Base-by-base conservation (phyloP, 129 eudicot genomes). In the Pittosporum tobira region DNA sequence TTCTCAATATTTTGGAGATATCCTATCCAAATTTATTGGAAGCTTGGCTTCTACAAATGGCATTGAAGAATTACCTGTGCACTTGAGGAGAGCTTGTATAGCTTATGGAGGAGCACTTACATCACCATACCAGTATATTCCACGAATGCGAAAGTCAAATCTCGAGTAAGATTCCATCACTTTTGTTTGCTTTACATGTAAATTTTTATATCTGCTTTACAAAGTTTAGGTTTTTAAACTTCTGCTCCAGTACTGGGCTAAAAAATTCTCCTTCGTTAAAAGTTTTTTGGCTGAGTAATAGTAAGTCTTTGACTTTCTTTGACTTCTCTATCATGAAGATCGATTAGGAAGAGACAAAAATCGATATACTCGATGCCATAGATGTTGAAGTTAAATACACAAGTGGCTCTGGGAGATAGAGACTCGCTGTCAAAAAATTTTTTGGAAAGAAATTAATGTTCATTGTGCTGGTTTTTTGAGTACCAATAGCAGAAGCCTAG, bases 1-100 rank as follows among this genome's bases (percentile, higher is more conserved):
- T 70, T 93, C 99, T 67, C 99, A 87, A 71, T 94, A 93, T 81
- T 93, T 93, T 50, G 96, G 96, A 62, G 85, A 93, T 65, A 87
- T 93, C 47, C 81, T 93, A 51, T 81, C 88, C 63, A 74, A 72
- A 45, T 93, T 83, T 73, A 77, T 84, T 79, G 88, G 88, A 67
- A 71, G 71, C 66, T 75, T 93, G 57, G 88, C 91, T 61, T 81
- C 88, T 34, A 58, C 62, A 0, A 66, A 45, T 34, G 68, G 57
- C 61, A 63, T 93, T 48, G 81, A 70, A 49, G 71, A 74, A 47
- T 63, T 93, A 68, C 96, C 99, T 44, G 62, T 79, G 48, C 94
- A 81, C 68, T 73, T 93, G 37, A 72, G 66, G 67, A 75, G 87
- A 87, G 94, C 99, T 46, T 93, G 96, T 61, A 93, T 93, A 74